These are phyloP conservation scores for Gyromitra esculenta DNA, from an alignment of 2,329 filamentous ascomycete genomes.

Conservation along the genomic window DNA sequence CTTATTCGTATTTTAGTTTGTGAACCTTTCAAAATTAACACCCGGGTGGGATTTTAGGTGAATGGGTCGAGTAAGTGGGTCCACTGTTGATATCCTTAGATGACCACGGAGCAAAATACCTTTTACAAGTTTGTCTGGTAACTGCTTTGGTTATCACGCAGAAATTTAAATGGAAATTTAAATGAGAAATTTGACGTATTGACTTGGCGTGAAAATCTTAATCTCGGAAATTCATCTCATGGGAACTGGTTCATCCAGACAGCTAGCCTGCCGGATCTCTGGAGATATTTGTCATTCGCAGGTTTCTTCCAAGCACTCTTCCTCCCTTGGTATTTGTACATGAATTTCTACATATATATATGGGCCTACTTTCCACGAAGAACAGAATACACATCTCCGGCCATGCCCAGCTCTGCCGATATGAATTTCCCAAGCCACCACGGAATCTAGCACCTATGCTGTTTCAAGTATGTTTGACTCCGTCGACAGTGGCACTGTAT, in stretches of 20 bases:
- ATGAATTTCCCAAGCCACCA: not conserved
- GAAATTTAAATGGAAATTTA: not conserved
- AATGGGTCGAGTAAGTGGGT: slow-evolving; percentile 33
- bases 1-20: not conserved
- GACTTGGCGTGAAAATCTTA: not conserved
- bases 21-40: not conserved
- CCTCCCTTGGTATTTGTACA: slow-evolving; percentile 32
- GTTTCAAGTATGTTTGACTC: not conserved
- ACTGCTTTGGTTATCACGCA: not conserved
- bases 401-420: not conserved
- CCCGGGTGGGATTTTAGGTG: slow-evolving; percentile 14
- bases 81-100: not conserved
- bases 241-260: not conserved
- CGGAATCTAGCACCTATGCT: not conserved
- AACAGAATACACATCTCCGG: slow-evolving; percentile 19
- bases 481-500: slow-evolving; percentile 37
- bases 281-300: not conserved
- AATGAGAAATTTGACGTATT: not conserved
- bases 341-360: slow-evolving; percentile 24
- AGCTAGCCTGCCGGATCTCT: not conserved
- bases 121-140: not conserved
- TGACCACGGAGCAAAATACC: not conserved
- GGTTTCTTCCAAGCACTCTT: not conserved
- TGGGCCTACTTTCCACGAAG: slow-evolving; percentile 11
- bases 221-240: not conserved